phyloP scores from a whole-genome alignment of 2,329 filamentous ascomycete species.

The Penicillium sp. region DNA sequence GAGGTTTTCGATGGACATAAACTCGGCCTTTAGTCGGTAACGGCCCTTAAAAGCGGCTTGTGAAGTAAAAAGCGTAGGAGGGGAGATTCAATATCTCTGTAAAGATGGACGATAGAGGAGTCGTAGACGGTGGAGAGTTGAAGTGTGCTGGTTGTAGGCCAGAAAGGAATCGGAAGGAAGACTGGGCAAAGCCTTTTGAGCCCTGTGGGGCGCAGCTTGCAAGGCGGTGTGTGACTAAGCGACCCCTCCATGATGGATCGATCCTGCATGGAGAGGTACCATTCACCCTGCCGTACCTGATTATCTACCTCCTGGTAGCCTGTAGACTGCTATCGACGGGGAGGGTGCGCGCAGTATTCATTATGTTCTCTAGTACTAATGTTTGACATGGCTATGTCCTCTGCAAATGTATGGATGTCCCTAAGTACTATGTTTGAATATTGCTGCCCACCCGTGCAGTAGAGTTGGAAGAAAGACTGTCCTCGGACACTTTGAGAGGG shows the following conservation, averaged over 20 bases:
- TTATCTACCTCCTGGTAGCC: too few relatives aligned
- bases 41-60: constrained; percentile 37
- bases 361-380: too few relatives aligned
- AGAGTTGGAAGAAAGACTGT: too few relatives aligned
- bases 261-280: too few relatives aligned
- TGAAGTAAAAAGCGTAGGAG: constrained; percentile 21
- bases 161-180: constrained; percentile 25
- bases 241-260: not conserved
- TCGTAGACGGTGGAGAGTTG: constrained; percentile 5
- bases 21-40: constrained; percentile 65
- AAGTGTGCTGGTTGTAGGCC: constrained; percentile 18
- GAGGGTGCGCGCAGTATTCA: too few relatives aligned
- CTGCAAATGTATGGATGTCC: too few relatives aligned
- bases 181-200: constrained; percentile 34
- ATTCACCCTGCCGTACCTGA: too few relatives aligned
- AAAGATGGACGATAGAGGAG: constrained; percentile 20
- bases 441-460: too few relatives aligned
- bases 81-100: constrained; percentile 32
- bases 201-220: constrained; percentile 20
- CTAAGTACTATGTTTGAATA: too few relatives aligned
- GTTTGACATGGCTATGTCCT: too few relatives aligned
- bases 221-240: constrained; percentile 33
- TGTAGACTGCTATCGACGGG: too few relatives aligned
- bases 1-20: constrained; percentile 99
- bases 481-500: too few relatives aligned